Percentiles rank a stretch among this genome's conserved stretches.
Conservation (phyloP, 1,284 basidiomycete genomes). For the Marasmius oreades region DNA sequence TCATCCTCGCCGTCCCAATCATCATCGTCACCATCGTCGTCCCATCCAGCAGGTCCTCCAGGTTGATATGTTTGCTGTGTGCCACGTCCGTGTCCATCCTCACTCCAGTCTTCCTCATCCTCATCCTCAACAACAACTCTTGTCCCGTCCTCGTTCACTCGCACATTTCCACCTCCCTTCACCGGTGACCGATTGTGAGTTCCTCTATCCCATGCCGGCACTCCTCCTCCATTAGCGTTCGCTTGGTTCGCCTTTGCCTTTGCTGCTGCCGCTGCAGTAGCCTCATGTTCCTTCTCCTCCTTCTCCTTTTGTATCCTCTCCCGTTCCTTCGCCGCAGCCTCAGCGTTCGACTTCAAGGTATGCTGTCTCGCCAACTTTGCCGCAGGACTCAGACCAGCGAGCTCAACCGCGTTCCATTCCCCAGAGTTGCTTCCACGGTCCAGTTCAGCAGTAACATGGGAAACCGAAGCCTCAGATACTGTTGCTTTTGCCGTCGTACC, state of each 20-base stretch:
- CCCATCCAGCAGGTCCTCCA: conserved; percentile 52
- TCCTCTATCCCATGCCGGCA: conserved; percentile 77
- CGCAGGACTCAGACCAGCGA: conserved; percentile 86
- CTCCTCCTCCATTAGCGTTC: conserved; percentile 32
- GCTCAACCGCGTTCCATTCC: conserved; percentile 50
- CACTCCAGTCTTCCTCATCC: conserved; percentile 64
- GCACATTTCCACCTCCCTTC: conserved; percentile 34
- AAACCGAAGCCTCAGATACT: conserved; percentile 72
- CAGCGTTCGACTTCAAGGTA: conserved; percentile 80
- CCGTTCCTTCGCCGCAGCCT: conserved; percentile 65
- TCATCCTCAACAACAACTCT: conserved; percentile 68
- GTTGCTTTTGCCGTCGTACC: conserved; percentile 59
- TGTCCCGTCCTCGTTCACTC: conserved; percentile 67
- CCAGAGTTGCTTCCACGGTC: conserved; percentile 52
- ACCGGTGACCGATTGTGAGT: conserved; percentile 61
- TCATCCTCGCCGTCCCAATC: conserved; percentile 62
- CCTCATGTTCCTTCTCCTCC: conserved; percentile 37
- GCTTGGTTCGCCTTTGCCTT: conserved; percentile 23
- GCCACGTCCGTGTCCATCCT: conserved; percentile 39
- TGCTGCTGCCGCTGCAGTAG: conserved; percentile 32
- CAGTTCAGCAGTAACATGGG: conserved; percentile 83
- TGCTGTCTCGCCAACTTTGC: conserved; percentile 90
- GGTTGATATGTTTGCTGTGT: conserved; percentile 16
- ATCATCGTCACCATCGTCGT: conserved; percentile 68
- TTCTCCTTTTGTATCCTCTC: conserved; percentile 43